Base-by-base conservation (phyloP, 192 early-diverging fungal genomes). In the Martensiomyces pterosporus region DNA sequence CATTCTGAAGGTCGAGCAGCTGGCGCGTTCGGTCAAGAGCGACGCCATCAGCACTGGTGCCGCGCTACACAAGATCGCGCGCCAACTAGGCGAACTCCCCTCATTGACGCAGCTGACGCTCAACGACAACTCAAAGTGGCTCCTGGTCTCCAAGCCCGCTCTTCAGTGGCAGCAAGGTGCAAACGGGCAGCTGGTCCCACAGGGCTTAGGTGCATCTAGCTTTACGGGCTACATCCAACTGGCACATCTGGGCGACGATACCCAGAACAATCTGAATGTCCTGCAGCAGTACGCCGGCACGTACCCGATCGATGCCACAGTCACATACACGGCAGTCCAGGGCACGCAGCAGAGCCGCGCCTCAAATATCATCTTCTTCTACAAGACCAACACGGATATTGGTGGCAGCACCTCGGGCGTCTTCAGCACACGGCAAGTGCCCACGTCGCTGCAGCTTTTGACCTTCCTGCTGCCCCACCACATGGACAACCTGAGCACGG, bases 391-490 rank as follows among this genome's bases (percentile, higher is more conserved):
- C 23, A 65, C 60, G 3, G 76, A 55, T 25, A 49, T n/a, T 9
- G 45, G 48, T 49, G 49, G 52, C 35, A 49, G 51, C 34, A 43
- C 63, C 0, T 43, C 40, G 1, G 10, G 23, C 10, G 42, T 62
- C 1, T 66, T 58, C 40, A 47, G 35, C 17, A 12, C 63, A 0
- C 2, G 10, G 10, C 18, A 19, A 12, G 70, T 53, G 14, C 15
- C 59, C 5, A 33, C 58, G 1, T 40, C 61, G 0, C 46, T 57
- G 57, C 53, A 64, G 39, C 45, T 80, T 3, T 42, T 78, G 34
- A 49, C 67, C 37, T 50, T 80, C 36, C 44, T 60, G 38, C 61
- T 77, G 44, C 71, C 71, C 13, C 79, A 80, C 39, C 79, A 80
- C 54, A 57, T 66, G n/a, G 60, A 69, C 40, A 9, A 45, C 9